A percentile compares a stretch with the other conserved stretches of the same genome.
phyloP scores from a whole-genome alignment of 192 early-diverging fungal species.

The Umbelopsis sp. region DNA sequence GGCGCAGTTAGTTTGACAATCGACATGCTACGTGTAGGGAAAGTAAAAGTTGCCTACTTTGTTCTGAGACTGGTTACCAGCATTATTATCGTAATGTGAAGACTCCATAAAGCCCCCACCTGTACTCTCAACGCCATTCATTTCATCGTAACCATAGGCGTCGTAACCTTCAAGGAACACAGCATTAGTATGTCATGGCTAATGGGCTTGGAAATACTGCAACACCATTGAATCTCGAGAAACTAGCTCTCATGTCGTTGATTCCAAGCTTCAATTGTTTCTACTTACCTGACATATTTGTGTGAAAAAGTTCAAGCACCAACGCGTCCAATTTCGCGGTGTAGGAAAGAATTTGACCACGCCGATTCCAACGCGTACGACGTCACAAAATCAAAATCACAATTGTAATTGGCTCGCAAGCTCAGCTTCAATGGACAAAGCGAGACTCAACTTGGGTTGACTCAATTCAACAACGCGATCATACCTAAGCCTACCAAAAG shows the following conservation, averaged over 20 bases:
- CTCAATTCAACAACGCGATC: too few species aligned
- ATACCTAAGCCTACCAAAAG: too few species aligned
- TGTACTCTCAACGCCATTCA: conserved; percentile 1
- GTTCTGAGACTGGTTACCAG: not conserved
- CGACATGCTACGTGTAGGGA: too few species aligned
- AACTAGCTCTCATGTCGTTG: too few species aligned
- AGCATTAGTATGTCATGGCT: not conserved
- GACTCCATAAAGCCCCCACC: conserved; percentile 1
- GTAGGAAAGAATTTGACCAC: not conserved
- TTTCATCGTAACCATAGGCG: conserved; percentile 8
- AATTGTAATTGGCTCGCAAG: not conserved
- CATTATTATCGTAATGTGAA: not conserved
- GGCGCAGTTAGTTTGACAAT: conserved; percentile 10
- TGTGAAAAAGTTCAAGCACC: not conserved
- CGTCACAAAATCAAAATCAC: not conserved
- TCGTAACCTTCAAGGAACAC: not conserved
- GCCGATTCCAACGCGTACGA: too few species aligned
- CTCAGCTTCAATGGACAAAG: too few species aligned
- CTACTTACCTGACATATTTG: not conserved
- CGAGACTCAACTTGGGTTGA: too few species aligned
- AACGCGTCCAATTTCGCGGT: not conserved
- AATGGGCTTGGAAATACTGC: too few species aligned
- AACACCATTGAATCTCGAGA: too few species aligned
- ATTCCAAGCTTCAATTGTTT: not conserved
- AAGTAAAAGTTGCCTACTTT: not conserved